Conservation (phyloP, 306 rosid genomes). For the Vigna reflexopilosa region DNA sequence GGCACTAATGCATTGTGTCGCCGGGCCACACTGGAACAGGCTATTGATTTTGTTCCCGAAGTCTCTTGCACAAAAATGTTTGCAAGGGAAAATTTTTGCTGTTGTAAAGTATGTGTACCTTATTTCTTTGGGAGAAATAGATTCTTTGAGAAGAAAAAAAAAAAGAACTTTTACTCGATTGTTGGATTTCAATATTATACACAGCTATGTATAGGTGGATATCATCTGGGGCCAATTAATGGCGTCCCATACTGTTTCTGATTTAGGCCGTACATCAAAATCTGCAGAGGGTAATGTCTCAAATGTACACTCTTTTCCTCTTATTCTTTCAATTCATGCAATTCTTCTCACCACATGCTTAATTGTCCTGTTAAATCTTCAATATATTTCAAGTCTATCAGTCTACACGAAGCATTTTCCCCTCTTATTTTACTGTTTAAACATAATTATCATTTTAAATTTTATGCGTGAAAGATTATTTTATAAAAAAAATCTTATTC, state of each 20-base stretch:
- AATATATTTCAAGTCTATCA: too few relatives aligned
- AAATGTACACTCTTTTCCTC: slow-evolving; percentile 23
- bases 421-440: too few relatives aligned
- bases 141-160: slow-evolving; percentile 18
- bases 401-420: too few relatives aligned
- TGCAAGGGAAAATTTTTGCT: slow-evolving; percentile 54
- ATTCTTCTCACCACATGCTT: slow-evolving; percentile 2
- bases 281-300: slow-evolving; percentile 22
- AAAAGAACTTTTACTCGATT: slow-evolving; percentile 31
- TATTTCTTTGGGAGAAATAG: slow-evolving; percentile 32
- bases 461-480: too few relatives aligned
- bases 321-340: slow-evolving; percentile 14
- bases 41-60: slow-evolving; percentile 37
- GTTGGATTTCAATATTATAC: slow-evolving; percentile 28
- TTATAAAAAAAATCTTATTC: too few relatives aligned
- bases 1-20: slow-evolving; percentile 40
- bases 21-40: slow-evolving; percentile 49
- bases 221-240: slow-evolving; percentile 32
- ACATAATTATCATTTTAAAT: too few relatives aligned
- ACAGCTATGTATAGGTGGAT: slow-evolving; percentile 35
- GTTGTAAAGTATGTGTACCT: slow-evolving; percentile 58
- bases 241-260: slow-evolving; percentile 40
- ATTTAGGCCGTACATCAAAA: slow-evolving; percentile 40
- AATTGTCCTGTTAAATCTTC: not conserved
- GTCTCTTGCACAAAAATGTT: slow-evolving; percentile 53